Conservation (phyloP, 2,329 filamentous ascomycete genomes). For the Biscogniauxia sp. region DNA sequence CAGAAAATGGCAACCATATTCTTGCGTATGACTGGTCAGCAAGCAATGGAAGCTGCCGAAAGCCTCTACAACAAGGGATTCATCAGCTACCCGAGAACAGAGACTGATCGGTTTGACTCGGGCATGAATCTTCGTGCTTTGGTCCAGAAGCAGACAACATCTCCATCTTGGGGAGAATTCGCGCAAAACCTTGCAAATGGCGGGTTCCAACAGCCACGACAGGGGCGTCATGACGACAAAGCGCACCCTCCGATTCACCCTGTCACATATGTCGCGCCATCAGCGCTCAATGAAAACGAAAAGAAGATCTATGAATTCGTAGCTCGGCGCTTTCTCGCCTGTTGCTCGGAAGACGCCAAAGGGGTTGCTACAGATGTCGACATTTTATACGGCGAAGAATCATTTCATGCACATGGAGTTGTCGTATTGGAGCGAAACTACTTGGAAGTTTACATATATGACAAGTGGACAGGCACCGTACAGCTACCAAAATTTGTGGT, state of each 20-base stretch:
- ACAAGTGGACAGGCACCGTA: constrained; percentile 89
- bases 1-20: constrained; percentile 93
- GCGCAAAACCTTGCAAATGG: constrained; percentile 73
- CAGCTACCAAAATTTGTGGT: constrained; percentile 75
- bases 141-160: constrained; percentile 79
- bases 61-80: constrained; percentile 88
- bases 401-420: constrained; percentile 78
- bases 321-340: constrained; percentile 85
- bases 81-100: constrained; percentile 95
- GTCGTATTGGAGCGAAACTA: constrained; percentile 88
- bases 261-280: constrained; percentile 74
- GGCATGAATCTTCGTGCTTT: constrained; percentile 80
- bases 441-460: constrained; percentile 91
- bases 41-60: constrained; percentile 87
- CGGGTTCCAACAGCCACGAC: constrained; percentile 75
- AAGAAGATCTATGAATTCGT: constrained; percentile 88
- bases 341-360: constrained; percentile 90
- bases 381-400: constrained; percentile 78
- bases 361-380: constrained; percentile 84
- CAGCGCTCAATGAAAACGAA: constrained; percentile 64
- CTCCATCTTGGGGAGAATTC: constrained; percentile 75
- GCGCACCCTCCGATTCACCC: constrained; percentile 97
- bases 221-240: constrained; percentile 88
- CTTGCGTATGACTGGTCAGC: constrained; percentile 84
- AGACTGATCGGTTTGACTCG: constrained; percentile 92